phyloP scores from a whole-genome alignment of 2,329 filamentous ascomycete species.

The Cladophialophora bantiana region DNA sequence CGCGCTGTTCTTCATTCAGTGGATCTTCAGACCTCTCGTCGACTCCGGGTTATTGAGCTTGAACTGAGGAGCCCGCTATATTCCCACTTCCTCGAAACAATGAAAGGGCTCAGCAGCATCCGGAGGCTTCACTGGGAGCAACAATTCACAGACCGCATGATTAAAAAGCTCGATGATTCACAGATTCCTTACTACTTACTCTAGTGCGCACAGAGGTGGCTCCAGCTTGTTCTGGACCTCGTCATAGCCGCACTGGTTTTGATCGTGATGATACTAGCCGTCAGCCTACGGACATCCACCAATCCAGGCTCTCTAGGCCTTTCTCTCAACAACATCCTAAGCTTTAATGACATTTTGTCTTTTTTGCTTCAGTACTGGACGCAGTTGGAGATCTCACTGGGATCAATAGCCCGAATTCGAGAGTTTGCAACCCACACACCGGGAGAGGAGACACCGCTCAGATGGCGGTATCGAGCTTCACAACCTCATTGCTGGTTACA shows the following conservation, averaged over 20 bases:
- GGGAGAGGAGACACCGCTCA: constrained; percentile 19
- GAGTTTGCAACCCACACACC: constrained; percentile 29
- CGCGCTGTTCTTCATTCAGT: constrained; percentile 53
- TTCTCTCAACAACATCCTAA: constrained; percentile 31
- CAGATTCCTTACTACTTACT: constrained; percentile 57
- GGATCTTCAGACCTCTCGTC: constrained; percentile 56
- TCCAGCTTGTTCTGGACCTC: constrained; percentile 40
- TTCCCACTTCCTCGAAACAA: constrained; percentile 60
- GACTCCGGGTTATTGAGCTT: constrained; percentile 61
- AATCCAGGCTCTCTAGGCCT: constrained; percentile 30
- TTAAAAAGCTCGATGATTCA: constrained; percentile 48
- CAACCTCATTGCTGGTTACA: constrained; percentile 20
- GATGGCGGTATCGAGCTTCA: constrained; percentile 17
- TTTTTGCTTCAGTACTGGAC: constrained; percentile 39
- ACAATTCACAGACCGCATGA: constrained; percentile 48
- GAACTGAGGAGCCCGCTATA: constrained; percentile 60
- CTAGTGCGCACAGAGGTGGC: constrained; percentile 55
- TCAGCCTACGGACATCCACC: constrained; percentile 30
- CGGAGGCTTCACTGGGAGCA: constrained; percentile 60
- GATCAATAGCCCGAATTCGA: constrained; percentile 38
- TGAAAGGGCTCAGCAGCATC: constrained; percentile 58
- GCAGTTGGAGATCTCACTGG: constrained; percentile 39
- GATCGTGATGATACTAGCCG: constrained; percentile 38
- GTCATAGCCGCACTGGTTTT: constrained; percentile 41
- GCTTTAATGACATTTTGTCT: constrained; percentile 40